Conservation (phyloP, 352 stramenopile genomes). For the Globisporangium orthogonon region DNA sequence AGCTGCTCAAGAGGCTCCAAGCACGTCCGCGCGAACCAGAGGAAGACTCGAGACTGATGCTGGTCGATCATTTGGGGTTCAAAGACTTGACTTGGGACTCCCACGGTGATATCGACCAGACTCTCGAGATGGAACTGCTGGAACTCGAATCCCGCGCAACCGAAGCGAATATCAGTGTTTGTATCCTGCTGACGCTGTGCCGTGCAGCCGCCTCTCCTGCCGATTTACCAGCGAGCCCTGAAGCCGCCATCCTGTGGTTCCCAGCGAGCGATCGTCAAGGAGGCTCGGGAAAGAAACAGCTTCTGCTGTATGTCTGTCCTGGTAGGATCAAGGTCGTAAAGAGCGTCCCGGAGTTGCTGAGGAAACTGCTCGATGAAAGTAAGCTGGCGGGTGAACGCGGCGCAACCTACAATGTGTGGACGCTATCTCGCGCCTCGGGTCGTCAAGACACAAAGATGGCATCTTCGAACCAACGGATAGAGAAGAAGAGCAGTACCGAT, state of each 20-base stretch:
- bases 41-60: conserved; percentile 1
- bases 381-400: conserved; percentile 12
- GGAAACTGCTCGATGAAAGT: conserved; percentile 49
- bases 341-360: conserved; percentile 33
- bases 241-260: conserved; percentile 45
- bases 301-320: conserved; percentile 55
- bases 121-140: conserved; percentile 54
- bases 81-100: conserved; percentile 60
- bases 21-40: conserved; percentile 1
- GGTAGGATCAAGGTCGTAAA: conserved; percentile 65
- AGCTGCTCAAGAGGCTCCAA: conserved; percentile 18
- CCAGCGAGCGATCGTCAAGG: conserved; percentile 2
- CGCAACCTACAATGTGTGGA: conserved; percentile 39
- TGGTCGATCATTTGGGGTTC: conserved; percentile 20
- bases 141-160: conserved; percentile 35
- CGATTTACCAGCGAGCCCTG: neutral
- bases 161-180: conserved; percentile 17
- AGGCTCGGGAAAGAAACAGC: conserved; percentile 17
- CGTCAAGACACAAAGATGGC: neutral
- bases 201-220: no score
- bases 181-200: conserved; percentile 27
- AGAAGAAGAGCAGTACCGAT: neutral
- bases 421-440: conserved; percentile 11
- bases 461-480: neutral
- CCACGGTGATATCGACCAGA: conserved; percentile 31